Evolutionary conservation across 2,329 filamentous ascomycete genomes (phyloP), one percentile per base, ranked within the genome.

Genomic region (Fusarium duplospermum): DNA sequence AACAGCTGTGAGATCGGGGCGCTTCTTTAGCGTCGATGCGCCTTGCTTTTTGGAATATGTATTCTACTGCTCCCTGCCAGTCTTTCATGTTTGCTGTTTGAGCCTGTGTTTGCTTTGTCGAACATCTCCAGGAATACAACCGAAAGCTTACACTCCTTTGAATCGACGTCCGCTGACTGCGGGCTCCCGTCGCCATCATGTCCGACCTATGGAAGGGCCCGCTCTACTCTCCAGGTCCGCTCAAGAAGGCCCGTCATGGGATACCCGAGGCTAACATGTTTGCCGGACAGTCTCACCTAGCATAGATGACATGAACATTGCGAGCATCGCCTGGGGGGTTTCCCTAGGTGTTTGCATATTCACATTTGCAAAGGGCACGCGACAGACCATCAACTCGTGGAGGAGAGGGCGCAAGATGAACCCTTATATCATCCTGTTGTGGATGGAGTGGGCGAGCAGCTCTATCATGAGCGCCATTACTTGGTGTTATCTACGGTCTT

Each of bases 281-380:
- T 7, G 10, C 18, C 18, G 27, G 24, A 54, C 59, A 16, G 60
- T 72, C 56, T 42, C 65, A 2, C 74, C 77, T 0, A 76, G 68
- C 11, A 31, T 58, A 14, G 70, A 71, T 70, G 78, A 79, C 29
- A 76, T 78, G 79, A 78, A 77, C 6, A 74, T 78, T 56, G 78
- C 78, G 18, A 77, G 74, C n/a, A 79, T 79, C 18, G 72, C 77
- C 16, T 79, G 75, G 75, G 78, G 78, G 3, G 59, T 79, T 9
- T 78, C 78, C 14, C 72, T 79, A 2, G 77, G 76, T 6, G 66
- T 79, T 1, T 78, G 73, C 6, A 59, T 79, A n/a, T 79, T 79
- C 40, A 77, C 75, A 0, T 72, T 70, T 14, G 57, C 66, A 33
- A 79, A 79, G 65, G 76, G 68, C 3, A 24, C 67, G 22, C 66